These are phyloP conservation scores for Suhomyces tanzawaensis DNA, from an alignment of 805 yeast species.

Conservation along the genomic window DNA sequence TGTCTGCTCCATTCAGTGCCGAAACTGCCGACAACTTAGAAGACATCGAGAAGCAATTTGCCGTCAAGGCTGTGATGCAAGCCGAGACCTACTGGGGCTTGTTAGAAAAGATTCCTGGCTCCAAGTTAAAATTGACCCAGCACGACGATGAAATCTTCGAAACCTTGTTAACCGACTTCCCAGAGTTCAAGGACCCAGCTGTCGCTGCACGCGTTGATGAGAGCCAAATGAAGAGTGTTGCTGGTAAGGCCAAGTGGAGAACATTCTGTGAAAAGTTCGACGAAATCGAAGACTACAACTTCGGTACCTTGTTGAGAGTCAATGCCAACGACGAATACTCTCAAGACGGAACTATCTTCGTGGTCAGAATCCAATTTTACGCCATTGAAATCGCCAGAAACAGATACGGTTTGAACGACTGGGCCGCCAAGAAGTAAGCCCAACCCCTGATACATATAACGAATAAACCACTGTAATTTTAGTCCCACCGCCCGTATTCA, in stretches of 20 bases:
- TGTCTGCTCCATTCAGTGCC: conserved; percentile 61
- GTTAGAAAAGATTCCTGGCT: conserved; percentile 71
- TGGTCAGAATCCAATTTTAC: conserved; percentile 89
- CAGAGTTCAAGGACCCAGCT: conserved; percentile 73
- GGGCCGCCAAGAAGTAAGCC: conserved; percentile 49
- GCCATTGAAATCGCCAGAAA: conserved; percentile 95
- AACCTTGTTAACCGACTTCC: conserved; percentile 66
- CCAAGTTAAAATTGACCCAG: conserved; percentile 68
- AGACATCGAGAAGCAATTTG: conserved; percentile 95
- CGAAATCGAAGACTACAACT: conserved; percentile 85
- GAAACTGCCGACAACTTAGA: conserved; percentile 93
- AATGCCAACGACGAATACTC: conserved; percentile 70
- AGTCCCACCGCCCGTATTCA: too few relatives aligned
- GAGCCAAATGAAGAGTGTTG: conserved; percentile 74
- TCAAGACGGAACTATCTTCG: conserved; percentile 83
- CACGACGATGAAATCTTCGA: conserved; percentile 69
- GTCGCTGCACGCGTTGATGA: conserved; percentile 62
- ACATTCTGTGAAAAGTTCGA: conserved; percentile 79
- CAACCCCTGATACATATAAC: too few relatives aligned
- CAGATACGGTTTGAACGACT: conserved; percentile 85
- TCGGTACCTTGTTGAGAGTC: conserved; percentile 89
- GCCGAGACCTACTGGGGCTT: conserved; percentile 92
- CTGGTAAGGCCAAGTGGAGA: conserved; percentile 91
- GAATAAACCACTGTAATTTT: too few relatives aligned
- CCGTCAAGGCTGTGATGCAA: conserved; percentile 95